phyloP scores from a whole-genome alignment of 2,329 filamentous ascomycete species.

The Trichothecium sympodiale region DNA sequence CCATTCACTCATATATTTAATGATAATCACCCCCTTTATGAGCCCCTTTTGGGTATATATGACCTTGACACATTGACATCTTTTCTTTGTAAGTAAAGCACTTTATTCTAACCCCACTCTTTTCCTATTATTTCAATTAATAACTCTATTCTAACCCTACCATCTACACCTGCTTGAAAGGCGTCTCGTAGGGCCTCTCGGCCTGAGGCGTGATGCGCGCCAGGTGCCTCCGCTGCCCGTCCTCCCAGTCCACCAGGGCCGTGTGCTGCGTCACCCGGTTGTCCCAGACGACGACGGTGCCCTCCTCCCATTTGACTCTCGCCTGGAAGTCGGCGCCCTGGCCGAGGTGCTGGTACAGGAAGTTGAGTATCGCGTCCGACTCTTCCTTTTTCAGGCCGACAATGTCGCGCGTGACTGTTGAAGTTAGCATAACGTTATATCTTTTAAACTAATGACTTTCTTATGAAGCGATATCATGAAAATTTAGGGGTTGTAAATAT shows the following conservation, averaged over 20 bases:
- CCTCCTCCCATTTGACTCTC: conserved; percentile 64
- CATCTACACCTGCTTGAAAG: no score
- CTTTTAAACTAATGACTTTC: conserved; percentile 1
- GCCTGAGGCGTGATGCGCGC: conserved; percentile 77
- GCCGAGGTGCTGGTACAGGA: conserved; percentile 48
- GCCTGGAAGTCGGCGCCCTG: conserved; percentile 56
- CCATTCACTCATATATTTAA: no score
- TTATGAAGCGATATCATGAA: no score
- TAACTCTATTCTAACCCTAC: no score
- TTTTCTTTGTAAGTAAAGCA: no score
- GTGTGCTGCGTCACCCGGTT: conserved; percentile 73
- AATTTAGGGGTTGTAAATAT: no score
- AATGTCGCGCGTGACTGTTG: conserved; percentile 63
- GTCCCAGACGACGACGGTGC: conserved; percentile 82
- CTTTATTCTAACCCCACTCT: no score
- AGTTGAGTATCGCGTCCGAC: conserved; percentile 62
- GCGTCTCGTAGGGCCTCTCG: conserved; percentile 65
- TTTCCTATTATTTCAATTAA: no score
- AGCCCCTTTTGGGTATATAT: no score
- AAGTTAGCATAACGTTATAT: conserved; percentile 1
- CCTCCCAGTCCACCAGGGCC: conserved; percentile 72
- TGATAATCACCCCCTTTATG: no score
- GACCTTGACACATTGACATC: no score
- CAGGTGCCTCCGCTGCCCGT: conserved; percentile 66
- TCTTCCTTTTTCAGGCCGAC: conserved; percentile 82